These are phyloP conservation scores for Penicillium brasilianum DNA, from an alignment of 2,329 filamentous ascomycete genomes.

Conservation along the genomic window DNA sequence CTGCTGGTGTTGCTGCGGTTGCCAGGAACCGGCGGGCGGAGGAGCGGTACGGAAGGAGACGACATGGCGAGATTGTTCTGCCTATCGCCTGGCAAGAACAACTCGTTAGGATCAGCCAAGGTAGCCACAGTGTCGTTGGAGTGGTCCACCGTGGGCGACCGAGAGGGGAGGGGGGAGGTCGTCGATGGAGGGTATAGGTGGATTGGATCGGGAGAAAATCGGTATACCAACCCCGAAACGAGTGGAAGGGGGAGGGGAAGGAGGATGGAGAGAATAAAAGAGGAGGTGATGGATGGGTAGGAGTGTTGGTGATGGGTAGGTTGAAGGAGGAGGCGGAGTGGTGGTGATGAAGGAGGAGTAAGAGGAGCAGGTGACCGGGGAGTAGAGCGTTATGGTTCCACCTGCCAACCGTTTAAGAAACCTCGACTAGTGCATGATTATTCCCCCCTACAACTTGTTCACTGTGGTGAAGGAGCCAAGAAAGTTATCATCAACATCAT, in stretches of 20 bases:
- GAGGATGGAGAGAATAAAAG: constrained; percentile 12
- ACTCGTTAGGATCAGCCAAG: constrained; percentile 47
- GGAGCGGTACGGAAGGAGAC: constrained; percentile 70
- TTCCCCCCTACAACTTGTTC: background rate
- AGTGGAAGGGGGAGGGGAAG: constrained; percentile 13
- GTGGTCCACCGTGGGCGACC: constrained; percentile 21
- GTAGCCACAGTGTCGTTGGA: constrained; percentile 44
- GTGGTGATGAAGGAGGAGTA: constrained; percentile 13
- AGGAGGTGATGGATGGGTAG: constrained; percentile 9
- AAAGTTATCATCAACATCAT: background rate
- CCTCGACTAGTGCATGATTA: background rate
- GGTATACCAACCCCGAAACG: constrained; percentile 10
- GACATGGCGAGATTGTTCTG: constrained; percentile 65
- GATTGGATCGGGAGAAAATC: background rate
- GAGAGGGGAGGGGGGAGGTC: constrained; percentile 16
- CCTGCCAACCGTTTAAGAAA: constrained; percentile 12
- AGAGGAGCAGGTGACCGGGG: constrained; percentile 24
- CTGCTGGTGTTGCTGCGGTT: constrained; percentile 65
- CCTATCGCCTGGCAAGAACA: constrained; percentile 48
- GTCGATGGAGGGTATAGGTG: background rate
- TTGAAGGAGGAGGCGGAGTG: background rate
- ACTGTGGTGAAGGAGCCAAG: background rate
- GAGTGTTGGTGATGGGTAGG: constrained; percentile 3
- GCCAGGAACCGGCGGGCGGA: constrained; percentile 81
- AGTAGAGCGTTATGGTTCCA: constrained; percentile 18